phyloP scores from a whole-genome alignment of 495 filamentous ascomycete genomes.

The Copromyces sp. region DNA sequence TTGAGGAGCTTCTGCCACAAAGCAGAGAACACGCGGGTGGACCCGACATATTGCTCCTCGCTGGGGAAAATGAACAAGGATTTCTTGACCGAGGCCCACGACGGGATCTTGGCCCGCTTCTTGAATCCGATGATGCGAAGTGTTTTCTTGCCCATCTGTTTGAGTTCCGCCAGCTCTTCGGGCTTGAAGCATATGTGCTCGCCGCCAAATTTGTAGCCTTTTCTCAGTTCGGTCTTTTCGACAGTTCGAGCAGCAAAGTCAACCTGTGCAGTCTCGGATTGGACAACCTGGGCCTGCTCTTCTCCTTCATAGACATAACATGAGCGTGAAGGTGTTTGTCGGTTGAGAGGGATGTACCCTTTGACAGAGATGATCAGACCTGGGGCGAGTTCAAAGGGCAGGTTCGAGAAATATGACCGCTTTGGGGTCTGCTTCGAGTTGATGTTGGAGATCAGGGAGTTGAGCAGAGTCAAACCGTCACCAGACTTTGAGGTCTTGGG shows the following conservation, averaged over 20 bases:
- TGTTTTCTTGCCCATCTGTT: slow-evolving; percentile 57
- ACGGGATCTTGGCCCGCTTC: slow-evolving; percentile 57
- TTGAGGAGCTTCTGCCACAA: slow-evolving; percentile 77
- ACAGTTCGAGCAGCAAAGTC: slow-evolving; percentile 68
- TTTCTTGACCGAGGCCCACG: slow-evolving; percentile 79
- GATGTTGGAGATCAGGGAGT: slow-evolving; percentile 77
- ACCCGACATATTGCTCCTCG: slow-evolving; percentile 81
- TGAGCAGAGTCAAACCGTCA: slow-evolving; percentile 72
- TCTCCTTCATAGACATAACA: slow-evolving; percentile 80
- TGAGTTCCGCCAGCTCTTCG: slow-evolving; percentile 68
- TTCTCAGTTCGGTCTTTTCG: slow-evolving; percentile 73
- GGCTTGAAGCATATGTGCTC: slow-evolving; percentile 77
- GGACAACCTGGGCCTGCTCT: slow-evolving; percentile 71
- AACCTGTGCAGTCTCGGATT: slow-evolving; percentile 58
- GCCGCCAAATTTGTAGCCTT: slow-evolving; percentile 92
- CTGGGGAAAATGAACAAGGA: slow-evolving; percentile 91
- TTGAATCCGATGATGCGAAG: slow-evolving; percentile 96
- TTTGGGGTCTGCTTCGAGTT: slow-evolving; percentile 86
- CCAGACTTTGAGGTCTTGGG: slow-evolving; percentile 42
- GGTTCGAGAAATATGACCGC: slow-evolving; percentile 72
- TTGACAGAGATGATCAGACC: slow-evolving; percentile 80
- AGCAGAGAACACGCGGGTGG: slow-evolving; percentile 84
- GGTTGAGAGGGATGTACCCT: slow-evolving; percentile 81
- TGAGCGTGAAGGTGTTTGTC: slow-evolving; percentile 65
- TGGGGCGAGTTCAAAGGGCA: slow-evolving; percentile 79